Conservation (phyloP, 208 protist species). For the Trypanosoma caninum region DNA sequence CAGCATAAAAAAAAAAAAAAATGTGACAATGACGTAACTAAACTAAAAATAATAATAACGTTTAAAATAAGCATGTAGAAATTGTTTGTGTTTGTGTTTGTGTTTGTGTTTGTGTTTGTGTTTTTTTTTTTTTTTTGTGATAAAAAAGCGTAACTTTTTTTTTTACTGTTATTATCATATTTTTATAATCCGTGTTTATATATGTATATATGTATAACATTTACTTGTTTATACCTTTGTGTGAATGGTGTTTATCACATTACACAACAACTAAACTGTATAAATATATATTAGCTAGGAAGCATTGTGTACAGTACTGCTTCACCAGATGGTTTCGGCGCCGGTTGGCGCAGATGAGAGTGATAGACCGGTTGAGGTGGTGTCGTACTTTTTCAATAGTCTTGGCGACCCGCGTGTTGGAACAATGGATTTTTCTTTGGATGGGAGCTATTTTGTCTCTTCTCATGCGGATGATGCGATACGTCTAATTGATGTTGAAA, state of each 20-base stretch:
- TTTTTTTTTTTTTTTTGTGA: neutral
- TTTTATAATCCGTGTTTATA: neutral
- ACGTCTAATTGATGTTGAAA: constrained; percentile 57
- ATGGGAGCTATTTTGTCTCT: constrained; percentile 64
- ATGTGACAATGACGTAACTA: neutral
- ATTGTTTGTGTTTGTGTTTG: neutral
- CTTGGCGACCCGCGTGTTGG: constrained; percentile 71
- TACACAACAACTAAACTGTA: no score
- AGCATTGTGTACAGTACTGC: neutral
- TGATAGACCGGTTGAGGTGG: constrained; percentile 18
- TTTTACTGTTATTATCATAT: constrained; percentile 3
- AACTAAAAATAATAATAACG: neutral
- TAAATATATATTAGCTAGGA: no score
- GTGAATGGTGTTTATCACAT: neutral
- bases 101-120: neutral
- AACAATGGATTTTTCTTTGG: constrained; percentile 68
- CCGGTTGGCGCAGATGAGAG: neutral
- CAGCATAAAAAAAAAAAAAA: neutral
- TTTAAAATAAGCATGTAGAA: neutral
- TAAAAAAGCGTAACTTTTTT: neutral
- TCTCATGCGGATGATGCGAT: constrained; percentile 75
- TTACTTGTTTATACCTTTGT: neutral
- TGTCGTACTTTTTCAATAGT: constrained; percentile 63
- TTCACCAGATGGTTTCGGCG: neutral
- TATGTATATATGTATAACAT: neutral